These are phyloP conservation scores for Fusarium albidum DNA, from an alignment of 2,329 filamentous ascomycete genomes.

Conservation along the genomic window DNA sequence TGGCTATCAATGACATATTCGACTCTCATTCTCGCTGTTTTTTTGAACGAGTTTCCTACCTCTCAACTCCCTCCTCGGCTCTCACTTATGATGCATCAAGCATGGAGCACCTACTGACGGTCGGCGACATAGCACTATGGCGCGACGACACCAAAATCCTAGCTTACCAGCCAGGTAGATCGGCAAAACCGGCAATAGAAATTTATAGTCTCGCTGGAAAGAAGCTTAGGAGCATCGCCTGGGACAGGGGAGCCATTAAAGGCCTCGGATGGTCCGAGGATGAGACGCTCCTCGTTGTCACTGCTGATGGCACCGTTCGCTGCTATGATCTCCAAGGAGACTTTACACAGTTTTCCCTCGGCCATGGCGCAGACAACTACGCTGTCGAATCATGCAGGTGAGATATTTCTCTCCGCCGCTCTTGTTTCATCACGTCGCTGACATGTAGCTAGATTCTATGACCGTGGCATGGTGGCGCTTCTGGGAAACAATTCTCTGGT, in stretches of 20 bases:
- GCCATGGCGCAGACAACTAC: slow-evolving; percentile 86
- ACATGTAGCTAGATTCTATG: slow-evolving; percentile 72
- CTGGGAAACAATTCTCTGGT: slow-evolving; percentile 88
- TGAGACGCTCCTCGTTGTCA: slow-evolving; percentile 88
- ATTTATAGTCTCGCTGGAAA: slow-evolving; percentile 94
- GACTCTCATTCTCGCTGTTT: no score
- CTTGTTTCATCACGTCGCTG: slow-evolving; percentile 7
- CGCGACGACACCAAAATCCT: slow-evolving; percentile 88
- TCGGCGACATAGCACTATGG: slow-evolving; percentile 74
- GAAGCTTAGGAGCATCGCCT: slow-evolving; percentile 83
- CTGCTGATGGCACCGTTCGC: slow-evolving; percentile 87
- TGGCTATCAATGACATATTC: neutral
- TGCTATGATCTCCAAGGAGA: slow-evolving; percentile 95
- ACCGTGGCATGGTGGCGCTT: slow-evolving; percentile 89
- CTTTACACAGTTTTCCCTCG: slow-evolving; percentile 92
- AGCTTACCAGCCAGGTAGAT: slow-evolving; percentile 75
- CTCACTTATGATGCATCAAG: slow-evolving; percentile 14
- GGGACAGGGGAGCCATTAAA: slow-evolving; percentile 89
- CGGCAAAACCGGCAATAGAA: slow-evolving; percentile 85
- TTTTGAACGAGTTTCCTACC: neutral
- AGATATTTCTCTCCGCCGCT: neutral
- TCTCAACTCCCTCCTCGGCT: neutral
- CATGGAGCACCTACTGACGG: slow-evolving; percentile 16
- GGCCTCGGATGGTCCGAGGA: slow-evolving; percentile 97
- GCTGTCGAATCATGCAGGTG: slow-evolving; percentile 84